Evolutionary conservation across 495 filamentous ascomycete genomes (phyloP), one percentile per base, ranked within the genome.

Genomic region (Glutinoglossum americanum): DNA sequence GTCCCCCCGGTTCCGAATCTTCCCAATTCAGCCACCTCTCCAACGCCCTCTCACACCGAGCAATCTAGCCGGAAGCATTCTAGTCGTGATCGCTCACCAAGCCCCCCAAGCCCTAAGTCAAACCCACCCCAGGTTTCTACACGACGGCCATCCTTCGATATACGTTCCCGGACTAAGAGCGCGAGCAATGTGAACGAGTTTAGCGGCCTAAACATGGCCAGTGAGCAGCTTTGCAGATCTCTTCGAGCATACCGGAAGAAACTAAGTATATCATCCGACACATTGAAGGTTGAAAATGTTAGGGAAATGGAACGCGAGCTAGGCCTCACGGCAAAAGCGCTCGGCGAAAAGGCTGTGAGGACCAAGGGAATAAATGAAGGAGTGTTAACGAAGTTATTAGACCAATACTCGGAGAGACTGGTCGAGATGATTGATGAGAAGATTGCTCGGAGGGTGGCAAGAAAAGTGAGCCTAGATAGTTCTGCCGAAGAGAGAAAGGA

Each of bases 201-300:
- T 59, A 82, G 83, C 9, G 77, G 74, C 54, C 72, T 94, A 6
- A 80, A 80, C 62, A 79, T 79, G 69, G 81, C 84, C 7, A 90
- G 85, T 0, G 85, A 92, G 62, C 83, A 89, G 60, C 73, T 88
- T 0, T 87, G 83, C 62, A 83, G 84, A 27, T 81, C 81, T 5
- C 73, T 98, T 7, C 79, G 83, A 54, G 78, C 81, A 1, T 96
- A 93, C 64, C 77, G 92, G 17, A 90, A 88, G 69, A 87, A 86
- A 64, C 75, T 95, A 8, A 69, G 78, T 25, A 79, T 78, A 13
- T 78, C 76, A 13, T 69, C 76, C 1, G 78, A 89, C 41, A 65
- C 63, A 30, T 61, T 75, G 11, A 75, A 76, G 30, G 70, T 79
- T 13, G 82, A 87, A 55, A 67, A 78, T 1, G 69, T 84, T 21